Percentiles rank a stretch among this genome's conserved stretches.
phyloP scores from a whole-genome alignment of 306 rosid species.

The Mimosa pudica region DNA sequence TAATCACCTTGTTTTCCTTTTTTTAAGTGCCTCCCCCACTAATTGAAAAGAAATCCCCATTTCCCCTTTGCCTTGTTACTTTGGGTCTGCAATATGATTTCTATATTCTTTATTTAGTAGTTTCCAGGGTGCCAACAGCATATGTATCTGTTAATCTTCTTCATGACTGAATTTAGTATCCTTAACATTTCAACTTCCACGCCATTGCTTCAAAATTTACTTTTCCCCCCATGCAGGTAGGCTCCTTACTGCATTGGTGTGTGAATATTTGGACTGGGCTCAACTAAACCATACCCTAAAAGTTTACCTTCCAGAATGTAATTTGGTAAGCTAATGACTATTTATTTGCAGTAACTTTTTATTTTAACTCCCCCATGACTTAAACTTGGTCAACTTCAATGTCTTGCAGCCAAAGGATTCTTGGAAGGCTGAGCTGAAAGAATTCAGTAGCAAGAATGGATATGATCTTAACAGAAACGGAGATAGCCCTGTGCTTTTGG shows the following conservation, averaged over 20 bases:
- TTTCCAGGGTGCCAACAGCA: not conserved
- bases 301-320: conserved; percentile 96
- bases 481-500: conserved; percentile 95
- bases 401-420: conserved; percentile 80
- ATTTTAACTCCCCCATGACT: not conserved
- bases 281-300: conserved; percentile 89
- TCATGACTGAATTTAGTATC: not conserved
- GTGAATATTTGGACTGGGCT: conserved; percentile 98
- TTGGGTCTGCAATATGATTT: conserved; percentile 1
- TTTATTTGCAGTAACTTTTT: not conserved
- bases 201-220: not conserved
- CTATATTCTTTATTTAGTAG: not conserved
- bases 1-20: not conserved
- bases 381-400: conserved; percentile 13
- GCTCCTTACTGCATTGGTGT: conserved; percentile 82
- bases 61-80: not conserved
- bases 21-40: not conserved
- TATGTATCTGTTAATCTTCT: not conserved
- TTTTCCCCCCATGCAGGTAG: conserved; percentile 65
- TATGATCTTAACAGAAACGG: conserved; percentile 92
- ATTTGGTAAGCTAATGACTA: conserved; percentile 67
- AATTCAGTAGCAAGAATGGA: conserved; percentile 90
- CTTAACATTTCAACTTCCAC: not conserved
- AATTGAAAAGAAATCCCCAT: too few relatives aligned
- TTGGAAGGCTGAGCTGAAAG: conserved; percentile 95